phyloP scores from a whole-genome alignment of 352 stramenopile species.

The Plasmopara viticola region DNA sequence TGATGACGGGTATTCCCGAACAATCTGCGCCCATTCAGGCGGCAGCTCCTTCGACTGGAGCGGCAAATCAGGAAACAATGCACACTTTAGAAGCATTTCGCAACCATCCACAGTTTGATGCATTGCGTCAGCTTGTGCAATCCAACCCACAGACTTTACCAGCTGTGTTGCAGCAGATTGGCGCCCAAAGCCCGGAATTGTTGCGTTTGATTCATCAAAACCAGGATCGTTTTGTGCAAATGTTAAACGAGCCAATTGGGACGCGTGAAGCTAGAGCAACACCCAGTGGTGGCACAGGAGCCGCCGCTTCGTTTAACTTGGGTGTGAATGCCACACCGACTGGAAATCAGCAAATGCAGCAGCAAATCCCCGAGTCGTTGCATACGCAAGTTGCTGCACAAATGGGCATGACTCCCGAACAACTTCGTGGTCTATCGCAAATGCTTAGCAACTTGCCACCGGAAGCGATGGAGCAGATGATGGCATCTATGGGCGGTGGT shows the following conservation, averaged over 20 bases:
- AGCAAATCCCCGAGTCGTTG: conserved; percentile 22
- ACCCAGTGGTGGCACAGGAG: conserved; percentile 25
- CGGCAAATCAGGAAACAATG: conserved; percentile 13
- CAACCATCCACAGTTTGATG: conserved; percentile 81
- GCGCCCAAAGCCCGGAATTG: conserved; percentile 74
- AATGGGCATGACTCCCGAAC: conserved; percentile 82
- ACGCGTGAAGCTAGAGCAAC: conserved; percentile 34
- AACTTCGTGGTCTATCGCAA: conserved; percentile 78
- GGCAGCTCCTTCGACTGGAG: conserved; percentile 13
- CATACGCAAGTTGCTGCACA: conserved; percentile 75
- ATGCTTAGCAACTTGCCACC: conserved; percentile 82
- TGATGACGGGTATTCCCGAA: conserved; percentile 85
- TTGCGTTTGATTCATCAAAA: conserved; percentile 82
- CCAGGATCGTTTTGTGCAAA: conserved; percentile 80
- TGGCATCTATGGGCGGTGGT: conserved; percentile 66
- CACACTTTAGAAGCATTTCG: conserved; percentile 72
- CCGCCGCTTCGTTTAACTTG: conserved; percentile 45
- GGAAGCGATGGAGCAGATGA: conserved; percentile 83
- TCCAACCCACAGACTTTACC: conserved; percentile 75
- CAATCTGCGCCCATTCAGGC: conserved; percentile 27
- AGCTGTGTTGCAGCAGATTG: conserved; percentile 81
- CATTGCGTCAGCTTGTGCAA: conserved; percentile 76
- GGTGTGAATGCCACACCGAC: conserved; percentile 58
- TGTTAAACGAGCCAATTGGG: conserved; percentile 84
- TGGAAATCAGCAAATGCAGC: conserved; percentile 69